Percentiles rank a stretch among this genome's conserved stretches.
Conservation (phyloP, 768 basidiomycete genomes). For the Tephrocybe sp. region DNA sequence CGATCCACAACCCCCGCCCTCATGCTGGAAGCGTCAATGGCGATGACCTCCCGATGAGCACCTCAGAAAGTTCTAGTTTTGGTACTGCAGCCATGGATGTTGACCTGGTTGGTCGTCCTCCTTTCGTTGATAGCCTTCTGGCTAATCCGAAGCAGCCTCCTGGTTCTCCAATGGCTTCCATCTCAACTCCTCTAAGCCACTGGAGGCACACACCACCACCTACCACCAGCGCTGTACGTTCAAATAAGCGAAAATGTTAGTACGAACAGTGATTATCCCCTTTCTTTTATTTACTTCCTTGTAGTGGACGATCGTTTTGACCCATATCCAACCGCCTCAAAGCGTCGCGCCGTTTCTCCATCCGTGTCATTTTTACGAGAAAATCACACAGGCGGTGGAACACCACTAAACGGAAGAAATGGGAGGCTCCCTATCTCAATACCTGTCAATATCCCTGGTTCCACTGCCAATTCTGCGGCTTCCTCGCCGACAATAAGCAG, state of each 20-base stretch:
- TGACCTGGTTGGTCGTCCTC: constrained; percentile 55
- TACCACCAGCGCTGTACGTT: constrained; percentile 70
- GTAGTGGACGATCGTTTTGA: constrained; percentile 83
- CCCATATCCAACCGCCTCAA: constrained; percentile 74
- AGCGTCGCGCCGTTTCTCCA: constrained; percentile 81
- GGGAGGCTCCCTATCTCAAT: constrained; percentile 62
- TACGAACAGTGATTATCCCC: not conserved
- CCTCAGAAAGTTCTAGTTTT: constrained; percentile 60
- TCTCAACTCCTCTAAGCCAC: constrained; percentile 48
- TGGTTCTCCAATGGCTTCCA: constrained; percentile 58
- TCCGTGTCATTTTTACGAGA: constrained; percentile 70
- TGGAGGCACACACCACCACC: constrained; percentile 86
- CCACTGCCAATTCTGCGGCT: constrained; percentile 57
- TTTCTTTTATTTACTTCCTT: constrained; percentile 8
- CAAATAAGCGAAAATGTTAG: constrained; percentile 80
- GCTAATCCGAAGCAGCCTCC: constrained; percentile 36
- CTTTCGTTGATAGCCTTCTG: constrained; percentile 12
- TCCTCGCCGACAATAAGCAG: constrained; percentile 70
- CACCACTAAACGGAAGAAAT: constrained; percentile 47
- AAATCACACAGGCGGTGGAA: constrained; percentile 45
- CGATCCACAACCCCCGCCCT: constrained; percentile 54
- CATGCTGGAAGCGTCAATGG: constrained; percentile 64
- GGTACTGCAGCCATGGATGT: constrained; percentile 63
- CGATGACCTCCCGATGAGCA: constrained; percentile 57
- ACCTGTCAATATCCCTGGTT: constrained; percentile 59